Conservation (phyloP, 2,329 filamentous ascomycete species). For the Aspergillus tanneri region DNA sequence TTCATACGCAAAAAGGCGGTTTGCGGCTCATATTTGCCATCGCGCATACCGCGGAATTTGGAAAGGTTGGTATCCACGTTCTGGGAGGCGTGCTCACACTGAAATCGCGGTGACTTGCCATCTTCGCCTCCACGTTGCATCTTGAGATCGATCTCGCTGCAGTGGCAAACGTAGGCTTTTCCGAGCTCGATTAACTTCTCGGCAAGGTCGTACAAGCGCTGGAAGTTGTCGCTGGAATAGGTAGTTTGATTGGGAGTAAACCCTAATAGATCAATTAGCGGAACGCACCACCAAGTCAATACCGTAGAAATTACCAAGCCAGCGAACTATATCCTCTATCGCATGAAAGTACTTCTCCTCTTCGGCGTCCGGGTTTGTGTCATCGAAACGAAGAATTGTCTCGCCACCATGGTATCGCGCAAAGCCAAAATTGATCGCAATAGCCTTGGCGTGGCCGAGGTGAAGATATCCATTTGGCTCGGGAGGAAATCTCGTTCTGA, state of each 20-base stretch:
- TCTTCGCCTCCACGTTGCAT: conserved; percentile 76
- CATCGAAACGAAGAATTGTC: conserved; percentile 79
- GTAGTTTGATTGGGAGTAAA: conserved; percentile 79
- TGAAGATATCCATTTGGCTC: conserved; percentile 94
- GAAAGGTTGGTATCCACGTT: conserved; percentile 31
- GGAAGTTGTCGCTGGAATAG: conserved; percentile 87
- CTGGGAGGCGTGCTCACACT: conserved; percentile 56
- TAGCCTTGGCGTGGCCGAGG: conserved; percentile 92
- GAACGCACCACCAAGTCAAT: too few species aligned
- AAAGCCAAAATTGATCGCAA: conserved; percentile 95
- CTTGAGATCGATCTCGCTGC: conserved; percentile 76
- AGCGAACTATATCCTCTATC: conserved; percentile 84
- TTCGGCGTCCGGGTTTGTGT: conserved; percentile 92
- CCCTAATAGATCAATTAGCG: conserved; percentile 39
- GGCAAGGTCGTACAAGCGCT: conserved; percentile 81
- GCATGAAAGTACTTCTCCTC: conserved; percentile 84
- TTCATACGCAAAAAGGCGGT: conserved; percentile 91
- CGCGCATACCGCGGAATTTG: conserved; percentile 86
- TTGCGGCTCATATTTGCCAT: conserved; percentile 83
- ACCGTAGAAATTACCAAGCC: conserved; percentile 58
- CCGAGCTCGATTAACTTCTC: conserved; percentile 76
- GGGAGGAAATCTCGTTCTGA: conserved; percentile 72
- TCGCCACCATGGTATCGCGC: conserved; percentile 77
- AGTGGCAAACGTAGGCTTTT: conserved; percentile 80
- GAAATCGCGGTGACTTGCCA: conserved; percentile 54